A percentile compares a stretch with the other conserved stretches of the same genome.
Conservation (phyloP, 371 early-diverging fungal genomes). For the Syncephalastrum monosporum region DNA sequence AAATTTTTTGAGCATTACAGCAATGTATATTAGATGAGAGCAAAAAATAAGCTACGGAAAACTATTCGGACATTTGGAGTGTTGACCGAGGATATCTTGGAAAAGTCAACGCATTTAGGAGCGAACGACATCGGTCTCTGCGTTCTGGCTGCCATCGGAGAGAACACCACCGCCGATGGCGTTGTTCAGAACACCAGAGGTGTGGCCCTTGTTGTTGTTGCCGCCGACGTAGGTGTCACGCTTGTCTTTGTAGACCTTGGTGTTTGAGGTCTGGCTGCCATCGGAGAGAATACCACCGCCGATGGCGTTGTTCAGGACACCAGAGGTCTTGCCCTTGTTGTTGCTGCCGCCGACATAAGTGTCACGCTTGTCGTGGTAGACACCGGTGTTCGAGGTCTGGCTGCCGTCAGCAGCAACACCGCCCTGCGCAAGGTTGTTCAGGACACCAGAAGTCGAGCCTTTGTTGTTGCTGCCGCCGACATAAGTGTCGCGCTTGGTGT, state of each 20-base stretch:
- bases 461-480: too few species aligned
- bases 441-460: too few species aligned
- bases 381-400: neutral
- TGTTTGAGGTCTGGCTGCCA: neutral
- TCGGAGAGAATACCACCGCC: too few species aligned
- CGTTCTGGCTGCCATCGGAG: neutral
- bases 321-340: neutral
- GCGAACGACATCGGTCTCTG: neutral
- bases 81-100: too few species aligned
- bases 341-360: neutral
- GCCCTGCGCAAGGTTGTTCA: too few species aligned
- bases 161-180: neutral
- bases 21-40: conserved; percentile 35
- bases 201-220: neutral
- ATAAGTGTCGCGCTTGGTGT: too few species aligned
- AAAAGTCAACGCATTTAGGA: too few species aligned
- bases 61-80: too few species aligned
- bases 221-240: neutral
- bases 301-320: neutral
- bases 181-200: neutral
- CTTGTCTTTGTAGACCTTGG: neutral
- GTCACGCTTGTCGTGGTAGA: neutral
- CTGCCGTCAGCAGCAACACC: too few species aligned
- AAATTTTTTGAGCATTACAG: neutral
- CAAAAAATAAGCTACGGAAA: neutral